These are phyloP conservation scores for Boletus subcaerulescens DNA, from an alignment of 768 basidiomycete genomes.

Conservation along the genomic window DNA sequence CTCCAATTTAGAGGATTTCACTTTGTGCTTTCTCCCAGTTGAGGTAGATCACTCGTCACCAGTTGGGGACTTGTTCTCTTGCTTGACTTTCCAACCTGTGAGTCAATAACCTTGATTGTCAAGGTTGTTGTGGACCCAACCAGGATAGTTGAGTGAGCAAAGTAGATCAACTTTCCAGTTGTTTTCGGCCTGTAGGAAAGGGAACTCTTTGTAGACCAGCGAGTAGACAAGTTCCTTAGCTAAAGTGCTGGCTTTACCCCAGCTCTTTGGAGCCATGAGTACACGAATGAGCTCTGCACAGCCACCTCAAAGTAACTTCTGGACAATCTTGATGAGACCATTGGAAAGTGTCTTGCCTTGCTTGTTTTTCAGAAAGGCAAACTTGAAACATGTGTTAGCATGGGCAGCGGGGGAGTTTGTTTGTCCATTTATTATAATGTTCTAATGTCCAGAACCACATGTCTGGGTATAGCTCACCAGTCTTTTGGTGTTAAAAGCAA, in stretches of 20 bases:
- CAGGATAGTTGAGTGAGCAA: too few species aligned
- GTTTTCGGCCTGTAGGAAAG: too few species aligned
- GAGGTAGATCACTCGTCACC: too few species aligned
- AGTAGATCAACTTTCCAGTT: too few species aligned
- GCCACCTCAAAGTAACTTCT: background rate
- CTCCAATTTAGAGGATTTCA: too few species aligned
- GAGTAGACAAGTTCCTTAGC: background rate
- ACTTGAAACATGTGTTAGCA: background rate
- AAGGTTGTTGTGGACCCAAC: too few species aligned
- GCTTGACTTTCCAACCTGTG: too few species aligned
- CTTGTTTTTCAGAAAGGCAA: background rate
- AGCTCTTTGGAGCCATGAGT: background rate
- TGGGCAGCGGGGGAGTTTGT: background rate
- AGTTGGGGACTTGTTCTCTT: too few species aligned
- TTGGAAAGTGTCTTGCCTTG: background rate
- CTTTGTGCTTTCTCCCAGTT: too few species aligned
- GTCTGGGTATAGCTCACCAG: background rate
- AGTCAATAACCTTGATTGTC: too few species aligned
- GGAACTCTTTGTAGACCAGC: background rate
- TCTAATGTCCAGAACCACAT: background rate
- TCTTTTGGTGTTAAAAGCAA: too few species aligned
- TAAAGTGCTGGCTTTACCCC: constrained; percentile 1
- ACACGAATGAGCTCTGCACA: background rate
- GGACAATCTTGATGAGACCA: background rate
- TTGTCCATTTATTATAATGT: background rate